These are phyloP conservation scores for Detonula confervacea DNA, from an alignment of 352 stramenopile genomes.

Conservation along the genomic window DNA sequence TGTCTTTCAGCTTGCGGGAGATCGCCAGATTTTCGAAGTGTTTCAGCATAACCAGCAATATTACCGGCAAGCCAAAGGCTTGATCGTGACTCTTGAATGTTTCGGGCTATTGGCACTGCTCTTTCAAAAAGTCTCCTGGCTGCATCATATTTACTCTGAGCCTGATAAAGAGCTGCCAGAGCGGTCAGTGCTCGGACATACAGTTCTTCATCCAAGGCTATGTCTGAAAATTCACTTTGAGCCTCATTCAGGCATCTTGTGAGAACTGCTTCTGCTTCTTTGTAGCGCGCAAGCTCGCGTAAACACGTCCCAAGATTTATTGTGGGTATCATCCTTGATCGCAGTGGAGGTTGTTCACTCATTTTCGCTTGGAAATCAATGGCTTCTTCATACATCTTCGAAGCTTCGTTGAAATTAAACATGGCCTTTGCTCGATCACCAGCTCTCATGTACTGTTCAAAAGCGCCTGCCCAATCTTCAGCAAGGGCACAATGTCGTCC, in stretches of 20 bases:
- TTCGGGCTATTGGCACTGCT: conserved; percentile 61
- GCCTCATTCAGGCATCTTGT: conserved; percentile 54
- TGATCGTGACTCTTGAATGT: conserved; percentile 65
- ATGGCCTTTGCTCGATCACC: conserved; percentile 56
- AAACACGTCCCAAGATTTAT: conserved; percentile 64
- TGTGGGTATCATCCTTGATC: conserved; percentile 57
- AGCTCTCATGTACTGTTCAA: conserved; percentile 57
- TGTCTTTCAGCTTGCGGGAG: conserved; percentile 56
- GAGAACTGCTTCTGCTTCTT: conserved; percentile 62
- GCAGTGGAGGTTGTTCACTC: conserved; percentile 39
- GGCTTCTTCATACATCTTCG: conserved; percentile 70
- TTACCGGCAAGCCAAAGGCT: conserved; percentile 62
- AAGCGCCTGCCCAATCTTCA: conserved; percentile 60
- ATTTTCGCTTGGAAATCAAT: conserved; percentile 64
- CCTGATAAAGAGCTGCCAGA: conserved; percentile 59
- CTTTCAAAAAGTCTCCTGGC: conserved; percentile 59
- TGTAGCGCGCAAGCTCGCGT: conserved; percentile 62
- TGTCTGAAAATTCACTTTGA: conserved; percentile 49
- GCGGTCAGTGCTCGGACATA: conserved; percentile 56
- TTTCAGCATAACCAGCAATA: conserved; percentile 69
- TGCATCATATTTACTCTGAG: conserved; percentile 60
- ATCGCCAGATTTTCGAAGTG: conserved; percentile 61
- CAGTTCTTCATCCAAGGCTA: conserved; percentile 52
- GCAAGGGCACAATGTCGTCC: conserved; percentile 58
- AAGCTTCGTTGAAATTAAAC: conserved; percentile 66